Evolutionary conservation across 805 yeast species (phyloP).

Genomic region (Saturnispora saitoi): DNA sequence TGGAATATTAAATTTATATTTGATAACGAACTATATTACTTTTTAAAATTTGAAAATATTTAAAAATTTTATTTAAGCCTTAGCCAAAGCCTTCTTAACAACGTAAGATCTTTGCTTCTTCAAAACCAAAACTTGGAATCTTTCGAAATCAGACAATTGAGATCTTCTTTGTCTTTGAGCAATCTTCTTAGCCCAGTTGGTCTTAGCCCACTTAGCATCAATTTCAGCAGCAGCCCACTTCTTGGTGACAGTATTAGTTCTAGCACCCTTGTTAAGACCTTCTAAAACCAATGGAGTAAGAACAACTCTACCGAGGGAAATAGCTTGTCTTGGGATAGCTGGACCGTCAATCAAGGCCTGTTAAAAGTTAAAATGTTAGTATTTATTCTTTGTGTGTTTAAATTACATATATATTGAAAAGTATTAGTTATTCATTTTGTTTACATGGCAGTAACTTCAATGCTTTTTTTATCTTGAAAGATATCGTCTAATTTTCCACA

Average conservation of each 20-base stretch:
- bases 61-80: constrained; percentile 53
- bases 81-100: constrained; percentile 93
- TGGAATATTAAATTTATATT: background rate
- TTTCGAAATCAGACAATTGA: constrained; percentile 91
- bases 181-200: constrained; percentile 97
- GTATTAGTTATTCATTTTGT: no score
- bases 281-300: constrained; percentile 87
- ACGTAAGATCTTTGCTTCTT: constrained; percentile 96
- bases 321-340: constrained; percentile 87
- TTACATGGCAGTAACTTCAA: no score
- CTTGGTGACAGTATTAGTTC: constrained; percentile 77
- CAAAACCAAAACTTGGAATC: constrained; percentile 97
- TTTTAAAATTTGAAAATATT: background rate
- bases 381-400: background rate
- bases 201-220: constrained; percentile 81
- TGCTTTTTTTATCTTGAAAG: no score
- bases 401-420: no score
- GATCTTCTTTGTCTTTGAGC: constrained; percentile 93
- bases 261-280: constrained; percentile 89
- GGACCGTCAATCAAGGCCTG: constrained; percentile 97
- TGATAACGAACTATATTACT: background rate
- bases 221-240: constrained; percentile 89
- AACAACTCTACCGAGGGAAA: constrained; percentile 77
- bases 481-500: no score
- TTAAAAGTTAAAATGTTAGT: constrained; percentile 7